phyloP scores from a whole-genome alignment of 2,329 filamentous ascomycete genomes.

The Phaeosphaeriaceae sp. region DNA sequence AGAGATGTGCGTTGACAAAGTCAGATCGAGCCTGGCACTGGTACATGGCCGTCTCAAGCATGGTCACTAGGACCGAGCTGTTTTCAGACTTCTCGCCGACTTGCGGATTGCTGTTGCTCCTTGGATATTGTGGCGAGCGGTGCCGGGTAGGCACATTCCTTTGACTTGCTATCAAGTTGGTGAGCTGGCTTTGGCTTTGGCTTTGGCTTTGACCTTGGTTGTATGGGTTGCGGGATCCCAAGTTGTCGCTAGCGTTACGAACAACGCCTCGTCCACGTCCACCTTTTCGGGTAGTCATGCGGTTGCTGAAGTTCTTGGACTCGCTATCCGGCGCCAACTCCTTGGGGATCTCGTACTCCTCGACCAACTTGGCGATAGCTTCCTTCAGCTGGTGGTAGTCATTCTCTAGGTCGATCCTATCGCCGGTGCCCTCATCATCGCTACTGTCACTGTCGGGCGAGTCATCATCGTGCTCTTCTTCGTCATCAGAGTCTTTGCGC shows the following conservation, averaged over 20 bases:
- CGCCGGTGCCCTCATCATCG: slow-evolving; percentile 53
- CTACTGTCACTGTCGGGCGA: slow-evolving; percentile 60
- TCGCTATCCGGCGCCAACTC: slow-evolving; percentile 67
- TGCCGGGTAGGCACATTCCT: slow-evolving; percentile 43
- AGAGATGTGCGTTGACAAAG: slow-evolving; percentile 83
- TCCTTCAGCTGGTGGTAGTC: slow-evolving; percentile 84
- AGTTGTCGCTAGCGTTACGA: slow-evolving; percentile 36
- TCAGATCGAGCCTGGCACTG: slow-evolving; percentile 82
- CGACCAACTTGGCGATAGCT: slow-evolving; percentile 79
- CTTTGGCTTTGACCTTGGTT: slow-evolving; percentile 43
- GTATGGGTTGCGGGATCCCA: slow-evolving; percentile 63
- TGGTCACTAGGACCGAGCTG: slow-evolving; percentile 67
- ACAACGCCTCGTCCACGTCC: slow-evolving; percentile 36
- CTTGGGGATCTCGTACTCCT: slow-evolving; percentile 82
- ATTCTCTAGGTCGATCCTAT: slow-evolving; percentile 70
- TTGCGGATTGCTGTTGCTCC: slow-evolving; percentile 53
- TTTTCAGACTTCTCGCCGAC: slow-evolving; percentile 47
- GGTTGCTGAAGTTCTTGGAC: slow-evolving; percentile 74
- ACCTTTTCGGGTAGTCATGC: slow-evolving; percentile 61
- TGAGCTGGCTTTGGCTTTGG: slow-evolving; percentile 48
- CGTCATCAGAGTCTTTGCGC: slow-evolving; percentile 73
- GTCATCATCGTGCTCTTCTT: slow-evolving; percentile 69
- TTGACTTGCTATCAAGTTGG: slow-evolving; percentile 48
- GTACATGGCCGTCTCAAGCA: slow-evolving; percentile 78
- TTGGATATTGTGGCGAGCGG: slow-evolving; percentile 46